A percentile compares a stretch with the other conserved stretches of the same genome.
These are phyloP conservation scores for Dothideomycetidae sp. DNA, from an alignment of 2,329 filamentous ascomycete species.

Conservation along the genomic window DNA sequence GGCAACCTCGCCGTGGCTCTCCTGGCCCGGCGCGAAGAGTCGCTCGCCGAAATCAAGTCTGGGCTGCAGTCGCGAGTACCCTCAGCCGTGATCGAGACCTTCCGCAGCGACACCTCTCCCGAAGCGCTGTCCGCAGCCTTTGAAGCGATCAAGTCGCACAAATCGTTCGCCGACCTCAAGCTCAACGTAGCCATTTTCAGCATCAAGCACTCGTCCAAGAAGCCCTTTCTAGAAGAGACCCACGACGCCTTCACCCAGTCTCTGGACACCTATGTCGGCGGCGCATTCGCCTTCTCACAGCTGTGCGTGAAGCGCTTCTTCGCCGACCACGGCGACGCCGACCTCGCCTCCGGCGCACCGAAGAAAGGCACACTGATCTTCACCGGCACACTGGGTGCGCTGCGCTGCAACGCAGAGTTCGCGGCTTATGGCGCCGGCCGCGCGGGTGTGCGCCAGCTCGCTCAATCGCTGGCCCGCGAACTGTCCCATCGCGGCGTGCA, in stretches of 20 bases:
- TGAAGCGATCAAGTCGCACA: slow-evolving; percentile 33
- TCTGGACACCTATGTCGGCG: slow-evolving; percentile 39
- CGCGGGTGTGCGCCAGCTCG: slow-evolving; percentile 39
- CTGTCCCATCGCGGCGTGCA: slow-evolving; percentile 43
- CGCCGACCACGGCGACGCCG: slow-evolving; percentile 35
- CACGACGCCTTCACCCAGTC: slow-evolving; percentile 35
- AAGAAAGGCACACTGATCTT: slow-evolving; percentile 47
- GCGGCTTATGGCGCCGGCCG: slow-evolving; percentile 42
- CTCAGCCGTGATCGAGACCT: slow-evolving; percentile 35
- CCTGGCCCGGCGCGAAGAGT: slow-evolving; percentile 36
- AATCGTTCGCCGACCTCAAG: slow-evolving; percentile 36
- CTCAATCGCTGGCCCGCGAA: slow-evolving; percentile 42
- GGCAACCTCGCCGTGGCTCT: slow-evolving; percentile 43
- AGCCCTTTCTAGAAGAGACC: slow-evolving; percentile 41
- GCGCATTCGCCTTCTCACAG: slow-evolving; percentile 42
- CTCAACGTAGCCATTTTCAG: slow-evolving; percentile 41
- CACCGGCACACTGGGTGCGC: slow-evolving; percentile 40
- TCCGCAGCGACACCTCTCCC: slow-evolving; percentile 37
- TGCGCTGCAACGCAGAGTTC: slow-evolving; percentile 38
- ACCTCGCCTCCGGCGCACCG: slow-evolving; percentile 30
- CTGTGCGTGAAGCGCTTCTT: slow-evolving; percentile 39
- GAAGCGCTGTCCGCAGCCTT: slow-evolving; percentile 36
- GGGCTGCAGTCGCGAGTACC: slow-evolving; percentile 29
- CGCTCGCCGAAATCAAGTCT: slow-evolving; percentile 29
- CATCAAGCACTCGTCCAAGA: slow-evolving; percentile 41